Percentiles rank a stretch among this genome's conserved stretches.
Evolutionary conservation across 2,329 filamentous ascomycete species (phyloP).

Genomic region (Alternaria dauci): DNA sequence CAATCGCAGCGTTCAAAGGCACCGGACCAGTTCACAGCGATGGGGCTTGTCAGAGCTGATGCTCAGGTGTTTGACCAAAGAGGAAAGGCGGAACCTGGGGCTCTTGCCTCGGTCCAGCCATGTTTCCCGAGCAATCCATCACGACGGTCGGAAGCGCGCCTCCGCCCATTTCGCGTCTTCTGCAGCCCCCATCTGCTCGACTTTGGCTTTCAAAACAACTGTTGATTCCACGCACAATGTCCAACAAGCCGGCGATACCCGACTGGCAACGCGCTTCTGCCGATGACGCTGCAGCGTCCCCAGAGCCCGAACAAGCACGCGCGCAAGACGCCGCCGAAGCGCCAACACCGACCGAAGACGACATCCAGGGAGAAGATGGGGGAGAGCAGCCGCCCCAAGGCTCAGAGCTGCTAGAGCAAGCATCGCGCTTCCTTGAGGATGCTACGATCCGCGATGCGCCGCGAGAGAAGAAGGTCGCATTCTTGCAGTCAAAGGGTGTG

Average conservation of each 20-base stretch:
- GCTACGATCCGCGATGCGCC: constrained; percentile 74
- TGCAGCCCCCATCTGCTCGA: neutral
- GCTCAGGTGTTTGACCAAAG: constrained; percentile 5
- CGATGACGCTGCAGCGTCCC: constrained; percentile 16
- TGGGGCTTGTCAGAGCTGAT: neutral
- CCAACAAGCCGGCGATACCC: constrained; percentile 41
- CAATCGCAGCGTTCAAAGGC: neutral
- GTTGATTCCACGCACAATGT: constrained; percentile 17
- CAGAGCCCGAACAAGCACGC: constrained; percentile 24
- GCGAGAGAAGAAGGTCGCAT: constrained; percentile 75
- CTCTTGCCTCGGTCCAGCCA: constrained; percentile 35
- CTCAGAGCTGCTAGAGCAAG: constrained; percentile 65
- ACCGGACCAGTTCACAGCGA: neutral
- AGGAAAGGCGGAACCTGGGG: constrained; percentile 13
- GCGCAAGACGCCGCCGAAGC: constrained; percentile 27
- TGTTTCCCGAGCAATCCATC: constrained; percentile 23
- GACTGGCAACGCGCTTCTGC: constrained; percentile 45
- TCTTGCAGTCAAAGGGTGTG: constrained; percentile 81
- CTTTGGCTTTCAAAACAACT: neutral
- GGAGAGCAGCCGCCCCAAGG: constrained; percentile 14
- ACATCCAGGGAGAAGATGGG: constrained; percentile 8
- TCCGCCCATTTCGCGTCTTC: constrained; percentile 6
- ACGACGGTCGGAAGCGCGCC: constrained; percentile 11
- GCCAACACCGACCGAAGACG: constrained; percentile 20
- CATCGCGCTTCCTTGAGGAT: constrained; percentile 78